phyloP scores from a whole-genome alignment of 139 green algal genomes.

The Chlamydomonas asymmetrica region DNA sequence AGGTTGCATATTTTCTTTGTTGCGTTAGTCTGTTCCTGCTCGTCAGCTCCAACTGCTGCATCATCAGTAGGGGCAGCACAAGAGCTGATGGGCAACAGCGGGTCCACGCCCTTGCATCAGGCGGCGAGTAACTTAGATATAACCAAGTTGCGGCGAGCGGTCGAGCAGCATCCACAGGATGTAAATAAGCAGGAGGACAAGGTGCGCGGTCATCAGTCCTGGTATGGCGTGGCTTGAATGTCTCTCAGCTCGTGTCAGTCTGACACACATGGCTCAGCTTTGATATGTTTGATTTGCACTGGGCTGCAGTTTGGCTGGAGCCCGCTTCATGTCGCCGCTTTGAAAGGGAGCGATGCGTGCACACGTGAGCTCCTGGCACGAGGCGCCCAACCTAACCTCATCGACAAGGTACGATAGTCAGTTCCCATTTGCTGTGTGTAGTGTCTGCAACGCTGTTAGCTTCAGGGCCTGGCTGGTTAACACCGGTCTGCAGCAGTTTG shows the following conservation, averaged over 20 bases:
- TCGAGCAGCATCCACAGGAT: background rate
- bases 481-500: no score
- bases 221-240: no score
- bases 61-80: no score
- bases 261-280: no score
- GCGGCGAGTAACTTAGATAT: slow-evolving; percentile 11
- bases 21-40: no score
- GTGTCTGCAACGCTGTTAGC: no score
- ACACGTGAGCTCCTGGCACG: slow-evolving; percentile 42
- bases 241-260: no score
- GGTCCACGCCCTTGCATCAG: slow-evolving; percentile 13
- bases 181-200: slow-evolving; percentile 10
- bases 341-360: slow-evolving; percentile 31
- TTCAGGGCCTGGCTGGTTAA: no score
- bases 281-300: background rate
- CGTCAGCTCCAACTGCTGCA: no score
- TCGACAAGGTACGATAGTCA: background rate
- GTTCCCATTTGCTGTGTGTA: no score
- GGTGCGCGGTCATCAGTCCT: no score
- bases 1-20: no score
- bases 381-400: slow-evolving; percentile 4
- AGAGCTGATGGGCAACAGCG: slow-evolving; percentile 3
- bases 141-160: background rate
- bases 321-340: slow-evolving; percentile 25
- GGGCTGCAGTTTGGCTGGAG: slow-evolving; percentile 9